Percentiles rank a stretch among this genome's conserved stretches.
phyloP scores from a whole-genome alignment of 441 rosid genomes.

The Erodium texanum region DNA sequence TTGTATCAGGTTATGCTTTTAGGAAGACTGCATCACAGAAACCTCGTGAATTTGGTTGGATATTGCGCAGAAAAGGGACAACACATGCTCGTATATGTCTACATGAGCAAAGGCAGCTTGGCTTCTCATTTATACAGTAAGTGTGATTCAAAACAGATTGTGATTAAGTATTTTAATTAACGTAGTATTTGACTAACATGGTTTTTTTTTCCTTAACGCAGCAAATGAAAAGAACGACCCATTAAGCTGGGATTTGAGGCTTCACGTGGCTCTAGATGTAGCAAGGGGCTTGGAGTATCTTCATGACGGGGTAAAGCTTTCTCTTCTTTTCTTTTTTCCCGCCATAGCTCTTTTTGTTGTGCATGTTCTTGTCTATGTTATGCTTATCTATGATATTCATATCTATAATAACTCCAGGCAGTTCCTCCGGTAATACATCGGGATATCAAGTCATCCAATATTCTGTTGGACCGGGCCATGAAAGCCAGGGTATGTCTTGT shows the following conservation, averaged over 20 bases:
- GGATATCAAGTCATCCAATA: slow-evolving; percentile 91
- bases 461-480: slow-evolving; percentile 87
- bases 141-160: slow-evolving; percentile 19
- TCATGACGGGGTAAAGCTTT: slow-evolving; percentile 79
- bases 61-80: slow-evolving; percentile 93
- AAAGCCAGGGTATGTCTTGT: slow-evolving; percentile 79
- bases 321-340: slow-evolving; percentile 12
- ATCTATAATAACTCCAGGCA: slow-evolving; percentile 45
- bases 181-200: not conserved
- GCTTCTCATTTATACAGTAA: slow-evolving; percentile 91
- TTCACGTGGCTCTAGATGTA: slow-evolving; percentile 71
- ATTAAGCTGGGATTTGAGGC: slow-evolving; percentile 79
- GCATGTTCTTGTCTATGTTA: slow-evolving; percentile 4
- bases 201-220: slow-evolving; percentile 11
- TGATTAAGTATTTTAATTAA: not conserved
- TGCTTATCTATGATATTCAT: not conserved
- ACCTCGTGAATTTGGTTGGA: slow-evolving; percentile 87
- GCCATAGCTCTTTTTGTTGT: not conserved
- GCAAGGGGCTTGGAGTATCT: slow-evolving; percentile 97
- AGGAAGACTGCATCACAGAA: slow-evolving; percentile 95
- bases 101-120: slow-evolving; percentile 95
- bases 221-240: slow-evolving; percentile 54
- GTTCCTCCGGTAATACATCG: slow-evolving; percentile 94
- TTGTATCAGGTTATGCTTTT: slow-evolving; percentile 74
- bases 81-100: slow-evolving; percentile 88